These are phyloP conservation scores for Leccinum pellstonianum DNA, from an alignment of 768 basidiomycete species.

Conservation along the genomic window DNA sequence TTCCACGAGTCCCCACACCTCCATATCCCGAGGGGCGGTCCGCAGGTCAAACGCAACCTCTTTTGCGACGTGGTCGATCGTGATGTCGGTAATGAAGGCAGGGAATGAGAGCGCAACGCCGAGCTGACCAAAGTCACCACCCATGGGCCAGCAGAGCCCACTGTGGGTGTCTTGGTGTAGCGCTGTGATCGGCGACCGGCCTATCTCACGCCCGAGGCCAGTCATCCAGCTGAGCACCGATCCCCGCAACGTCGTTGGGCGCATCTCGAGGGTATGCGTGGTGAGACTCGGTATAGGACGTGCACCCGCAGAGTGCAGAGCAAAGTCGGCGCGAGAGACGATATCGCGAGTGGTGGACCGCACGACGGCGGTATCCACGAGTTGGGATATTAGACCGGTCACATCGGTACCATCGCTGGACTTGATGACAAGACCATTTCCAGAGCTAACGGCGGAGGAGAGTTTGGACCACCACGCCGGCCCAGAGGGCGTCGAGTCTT, in stretches of 20 bases:
- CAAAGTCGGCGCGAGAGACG: conserved; percentile 83
- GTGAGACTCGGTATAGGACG: conserved; percentile 81
- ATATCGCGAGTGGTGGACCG: conserved; percentile 68
- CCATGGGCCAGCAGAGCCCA: conserved; percentile 94
- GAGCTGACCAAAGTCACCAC: conserved; percentile 72
- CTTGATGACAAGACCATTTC: conserved; percentile 59
- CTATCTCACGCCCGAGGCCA: conserved; percentile 60
- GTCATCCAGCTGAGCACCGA: conserved; percentile 57
- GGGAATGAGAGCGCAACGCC: conserved; percentile 74
- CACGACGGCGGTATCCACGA: conserved; percentile 76
- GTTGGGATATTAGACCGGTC: conserved; percentile 63
- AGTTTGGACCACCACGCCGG: conserved; percentile 76
- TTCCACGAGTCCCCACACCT: conserved; percentile 89
- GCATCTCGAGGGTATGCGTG: conserved; percentile 70
- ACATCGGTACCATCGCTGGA: conserved; percentile 73
- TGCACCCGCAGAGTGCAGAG: conserved; percentile 80
- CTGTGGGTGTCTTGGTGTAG: conserved; percentile 82
- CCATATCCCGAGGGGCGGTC: conserved; percentile 82
- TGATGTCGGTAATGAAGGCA: conserved; percentile 61
- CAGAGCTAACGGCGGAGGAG: conserved; percentile 43
- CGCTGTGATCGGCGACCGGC: conserved; percentile 82
- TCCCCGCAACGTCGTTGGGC: conserved; percentile 47
- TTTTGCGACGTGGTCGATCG: conserved; percentile 82
- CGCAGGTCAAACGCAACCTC: conserved; percentile 82
- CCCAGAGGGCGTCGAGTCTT: conserved; percentile 37